Conservation (phyloP, 768 basidiomycete species). For the Russula brevipes region DNA sequence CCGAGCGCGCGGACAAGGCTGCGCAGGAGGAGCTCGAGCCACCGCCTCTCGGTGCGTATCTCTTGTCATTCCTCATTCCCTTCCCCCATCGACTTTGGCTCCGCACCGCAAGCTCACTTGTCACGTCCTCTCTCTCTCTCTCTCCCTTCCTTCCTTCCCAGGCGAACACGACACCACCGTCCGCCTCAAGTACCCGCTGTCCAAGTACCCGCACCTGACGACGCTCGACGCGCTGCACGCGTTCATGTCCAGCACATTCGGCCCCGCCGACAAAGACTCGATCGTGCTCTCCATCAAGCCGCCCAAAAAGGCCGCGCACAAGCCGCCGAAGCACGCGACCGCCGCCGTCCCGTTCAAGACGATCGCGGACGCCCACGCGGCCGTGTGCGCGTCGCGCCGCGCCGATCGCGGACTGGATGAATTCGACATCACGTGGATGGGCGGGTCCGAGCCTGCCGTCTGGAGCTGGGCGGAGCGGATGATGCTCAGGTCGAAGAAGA, state of each 20-base stretch:
- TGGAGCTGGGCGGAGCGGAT: slow-evolving; percentile 67
- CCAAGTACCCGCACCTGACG: slow-evolving; percentile 53
- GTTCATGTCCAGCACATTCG: slow-evolving; percentile 53
- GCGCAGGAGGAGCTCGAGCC: slow-evolving; percentile 43
- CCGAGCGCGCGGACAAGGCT: slow-evolving; percentile 30
- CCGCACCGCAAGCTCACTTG: background rate
- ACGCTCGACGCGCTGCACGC: slow-evolving; percentile 44
- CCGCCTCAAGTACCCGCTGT: slow-evolving; percentile 61
- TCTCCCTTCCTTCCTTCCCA: slow-evolving; percentile 23
- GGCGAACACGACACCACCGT: slow-evolving; percentile 71
- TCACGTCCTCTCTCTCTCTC: no score
- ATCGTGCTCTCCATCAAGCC: slow-evolving; percentile 67
- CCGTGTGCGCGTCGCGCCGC: slow-evolving; percentile 55
- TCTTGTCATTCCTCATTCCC: no score
- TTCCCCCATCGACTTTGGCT: background rate
- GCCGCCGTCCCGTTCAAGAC: slow-evolving; percentile 74
- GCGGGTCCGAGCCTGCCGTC: slow-evolving; percentile 67
- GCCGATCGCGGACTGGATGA: slow-evolving; percentile 50
- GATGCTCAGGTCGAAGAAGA: slow-evolving; percentile 58
- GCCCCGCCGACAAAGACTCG: slow-evolving; percentile 54
- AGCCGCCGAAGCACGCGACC: slow-evolving; percentile 59
- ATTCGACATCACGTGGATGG: slow-evolving; percentile 70
- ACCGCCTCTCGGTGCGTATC: slow-evolving; percentile 46
- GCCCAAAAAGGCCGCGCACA: slow-evolving; percentile 49
- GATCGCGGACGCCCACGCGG: slow-evolving; percentile 71